Percentiles rank a stretch among this genome's conserved stretches.
These are phyloP conservation scores for Heteromeles arbutifolia DNA, from an alignment of 306 rosid species.

Conservation along the genomic window DNA sequence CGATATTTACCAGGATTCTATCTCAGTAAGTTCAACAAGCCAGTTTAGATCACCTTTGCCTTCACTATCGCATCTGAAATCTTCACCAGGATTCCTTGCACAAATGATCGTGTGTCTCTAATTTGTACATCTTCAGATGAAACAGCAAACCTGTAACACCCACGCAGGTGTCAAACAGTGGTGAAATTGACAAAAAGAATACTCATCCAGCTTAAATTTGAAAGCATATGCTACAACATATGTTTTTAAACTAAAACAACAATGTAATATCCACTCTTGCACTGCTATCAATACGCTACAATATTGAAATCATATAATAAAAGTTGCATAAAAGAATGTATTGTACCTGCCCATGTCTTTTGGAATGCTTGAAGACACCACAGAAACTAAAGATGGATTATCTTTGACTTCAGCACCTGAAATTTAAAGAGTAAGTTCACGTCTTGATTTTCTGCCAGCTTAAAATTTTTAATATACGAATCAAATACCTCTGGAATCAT, in stretches of 20 bases:
- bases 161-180: conserved; percentile 2
- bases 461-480: conserved; percentile 2
- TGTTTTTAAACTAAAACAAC: too few relatives aligned
- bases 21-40: not conserved
- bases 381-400: conserved; percentile 44
- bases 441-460: conserved; percentile 12
- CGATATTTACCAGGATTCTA: not conserved
- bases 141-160: conserved; percentile 40
- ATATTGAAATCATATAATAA: not conserved
- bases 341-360: conserved; percentile 64
- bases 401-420: conserved; percentile 73
- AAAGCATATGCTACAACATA: not conserved
- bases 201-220: not conserved
- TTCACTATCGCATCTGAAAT: conserved; percentile 43
- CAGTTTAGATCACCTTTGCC: conserved; percentile 61
- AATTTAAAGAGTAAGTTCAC: conserved; percentile 19
- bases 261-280: too few relatives aligned
- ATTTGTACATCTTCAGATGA: conserved; percentile 52
- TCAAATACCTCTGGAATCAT: conserved; percentile 75
- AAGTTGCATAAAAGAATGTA: not conserved
- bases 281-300: not conserved
- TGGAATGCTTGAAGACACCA: conserved; percentile 50
- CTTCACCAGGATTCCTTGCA: conserved; percentile 56
- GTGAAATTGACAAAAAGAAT: not conserved
- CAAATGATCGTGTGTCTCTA: conserved; percentile 45